phyloP scores from a whole-genome alignment of 352 stramenopile species.

The Aphanomyces invadans region DNA sequence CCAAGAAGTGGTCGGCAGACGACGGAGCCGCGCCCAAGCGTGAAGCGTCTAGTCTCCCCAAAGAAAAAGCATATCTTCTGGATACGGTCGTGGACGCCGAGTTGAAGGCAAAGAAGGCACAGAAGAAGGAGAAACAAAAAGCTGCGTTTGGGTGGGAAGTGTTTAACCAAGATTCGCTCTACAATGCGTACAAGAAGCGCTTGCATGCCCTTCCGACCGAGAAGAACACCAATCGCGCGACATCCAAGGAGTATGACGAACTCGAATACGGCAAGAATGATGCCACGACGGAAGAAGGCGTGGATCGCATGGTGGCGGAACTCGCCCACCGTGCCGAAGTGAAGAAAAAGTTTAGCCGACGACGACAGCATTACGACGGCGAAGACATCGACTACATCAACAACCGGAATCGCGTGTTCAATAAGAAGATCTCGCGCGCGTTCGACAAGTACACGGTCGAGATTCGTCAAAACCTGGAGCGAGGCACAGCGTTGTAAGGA shows the following conservation, averaged over 20 bases:
- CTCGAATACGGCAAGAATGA: conserved; percentile 56
- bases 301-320: conserved; percentile 69
- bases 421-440: conserved; percentile 94
- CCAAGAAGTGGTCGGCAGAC: conserved; percentile 55
- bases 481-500: conserved; percentile 93
- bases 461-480: conserved; percentile 96
- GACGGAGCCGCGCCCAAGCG: conserved; percentile 46
- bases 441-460: conserved; percentile 98
- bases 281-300: conserved; percentile 44
- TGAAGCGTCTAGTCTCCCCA: conserved; percentile 33
- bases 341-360: conserved; percentile 68
- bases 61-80: conserved; percentile 46
- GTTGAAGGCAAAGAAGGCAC: conserved; percentile 50
- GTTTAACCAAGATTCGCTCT: conserved; percentile 79
- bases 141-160: conserved; percentile 78
- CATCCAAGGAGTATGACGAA: conserved; percentile 31
- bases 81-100: conserved; percentile 56
- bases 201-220: conserved; percentile 48
- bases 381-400: conserved; percentile 97
- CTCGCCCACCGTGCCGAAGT: conserved; percentile 61
- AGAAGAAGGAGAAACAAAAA: conserved; percentile 72
- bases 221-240: conserved; percentile 15
- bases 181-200: conserved; percentile 81
- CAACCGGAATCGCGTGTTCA: conserved; percentile 96
- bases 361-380: conserved; percentile 70